Base-by-base conservation (phyloP, 352 stramenopile species). In the Pseudoperonospora humuli region DNA sequence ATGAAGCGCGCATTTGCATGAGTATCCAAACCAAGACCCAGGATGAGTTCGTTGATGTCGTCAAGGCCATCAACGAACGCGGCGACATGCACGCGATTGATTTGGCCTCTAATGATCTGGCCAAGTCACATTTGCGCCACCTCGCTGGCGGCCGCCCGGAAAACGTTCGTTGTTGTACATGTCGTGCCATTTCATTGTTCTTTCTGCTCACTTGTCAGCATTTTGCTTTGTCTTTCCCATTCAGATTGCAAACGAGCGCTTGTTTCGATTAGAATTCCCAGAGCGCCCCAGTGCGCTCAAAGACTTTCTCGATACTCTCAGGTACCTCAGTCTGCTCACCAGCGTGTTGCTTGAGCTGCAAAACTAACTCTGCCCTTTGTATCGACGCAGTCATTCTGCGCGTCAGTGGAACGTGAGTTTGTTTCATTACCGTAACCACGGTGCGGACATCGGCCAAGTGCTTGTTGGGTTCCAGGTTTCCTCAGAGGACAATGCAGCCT, bases 391-490 rank as follows among this genome's bases (percentile, higher is more conserved):
- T 31, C 49, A 69, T 61, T 66, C 66, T 8, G 43, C 54, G 1
- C 69, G 64, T n/a, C 73, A 73, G 24, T 98, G 90, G 90, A 98
- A 99, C 63, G 83, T 98, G 35, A 97, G 87, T 52, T 75, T 99
- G 7, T 99, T 99, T 65, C 96, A 99, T 66, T 99, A 99, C 57
- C 77, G 96, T 47, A 99, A 99, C 65, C 95, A 99, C 57, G 96
- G 95, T 41, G 93, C 96, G 57, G 95, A 99, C 55, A 97, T 98
- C 62, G 96, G 96, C 25, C 80, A 95, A 32, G 95, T 98, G 19
- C 67, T 99, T 6, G 95, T 98, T 0, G 96, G 90, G 3, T 93
- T 99, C 58, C 93, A 98, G 61, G 93, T 98, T 9, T 65, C 75
- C 3, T 44, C 61, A 0, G 45, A 39, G 6, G 70, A 91, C n/a